Evolutionary conservation across 768 basidiomycete species (phyloP).

Genomic region (Agrocybe praecox): DNA sequence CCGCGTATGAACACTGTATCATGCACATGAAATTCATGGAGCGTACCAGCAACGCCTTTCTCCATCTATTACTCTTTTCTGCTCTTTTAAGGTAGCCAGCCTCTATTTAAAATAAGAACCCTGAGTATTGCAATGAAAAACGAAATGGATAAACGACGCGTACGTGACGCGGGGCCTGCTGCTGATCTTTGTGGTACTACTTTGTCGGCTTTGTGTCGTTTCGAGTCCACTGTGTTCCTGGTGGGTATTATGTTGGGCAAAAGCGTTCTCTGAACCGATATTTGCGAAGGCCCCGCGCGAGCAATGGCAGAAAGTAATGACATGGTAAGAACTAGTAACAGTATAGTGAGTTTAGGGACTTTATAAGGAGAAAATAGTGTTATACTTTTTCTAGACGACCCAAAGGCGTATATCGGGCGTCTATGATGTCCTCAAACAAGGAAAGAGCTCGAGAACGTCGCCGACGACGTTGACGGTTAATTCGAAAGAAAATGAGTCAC

Average conservation of each 20-base stretch:
- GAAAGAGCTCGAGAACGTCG: neutral
- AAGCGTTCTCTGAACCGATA: constrained; percentile 2
- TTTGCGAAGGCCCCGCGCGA: constrained; percentile 19
- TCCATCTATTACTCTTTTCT: constrained; percentile 6
- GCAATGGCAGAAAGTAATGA: constrained; percentile 18
- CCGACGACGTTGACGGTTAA: neutral
- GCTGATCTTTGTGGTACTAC: neutral
- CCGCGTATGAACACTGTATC: neutral
- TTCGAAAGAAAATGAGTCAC: constrained; percentile 8
- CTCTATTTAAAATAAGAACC: constrained; percentile 6
- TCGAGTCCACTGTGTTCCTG: constrained; percentile 4
- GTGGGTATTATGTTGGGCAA: constrained; percentile 10
- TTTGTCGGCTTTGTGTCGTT: constrained; percentile 10
- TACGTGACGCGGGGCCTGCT: constrained; percentile 7
- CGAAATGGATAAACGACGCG: neutral
- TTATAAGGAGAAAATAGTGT: neutral
- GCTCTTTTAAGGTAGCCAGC: constrained; percentile 15
- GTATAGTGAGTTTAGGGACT: neutral
- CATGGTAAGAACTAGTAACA: constrained; percentile 9
- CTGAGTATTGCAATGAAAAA: neutral
- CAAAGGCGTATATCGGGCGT: too few species aligned
- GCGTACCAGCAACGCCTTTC: constrained; percentile 13
- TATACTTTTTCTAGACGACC: neutral
- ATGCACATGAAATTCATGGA: neutral
- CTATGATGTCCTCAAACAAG: neutral